These are phyloP conservation scores for Pyrenophora teres DNA, from an alignment of 2,329 filamentous ascomycete genomes.

Conservation along the genomic window DNA sequence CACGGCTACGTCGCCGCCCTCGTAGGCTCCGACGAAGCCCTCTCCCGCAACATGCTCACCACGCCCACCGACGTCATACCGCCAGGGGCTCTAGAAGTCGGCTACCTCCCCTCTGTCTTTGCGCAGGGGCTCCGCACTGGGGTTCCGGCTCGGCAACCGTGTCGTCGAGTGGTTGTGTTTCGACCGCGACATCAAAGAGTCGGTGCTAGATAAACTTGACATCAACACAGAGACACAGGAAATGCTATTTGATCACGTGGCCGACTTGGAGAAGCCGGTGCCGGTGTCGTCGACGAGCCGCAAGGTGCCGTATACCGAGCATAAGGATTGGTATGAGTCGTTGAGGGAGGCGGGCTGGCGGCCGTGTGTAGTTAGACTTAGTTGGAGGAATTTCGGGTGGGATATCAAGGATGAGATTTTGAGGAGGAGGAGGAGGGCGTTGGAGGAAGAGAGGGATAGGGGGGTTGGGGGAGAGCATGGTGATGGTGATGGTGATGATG, in stretches of 20 bases:
- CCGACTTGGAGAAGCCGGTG: slow-evolving; percentile 5
- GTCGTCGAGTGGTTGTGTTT: slow-evolving; percentile 34
- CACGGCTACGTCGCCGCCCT: slow-evolving; percentile 20
- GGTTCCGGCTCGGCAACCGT: slow-evolving; percentile 16
- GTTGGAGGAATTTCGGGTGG: slow-evolving; percentile 15
- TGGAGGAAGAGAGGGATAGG: not conserved
- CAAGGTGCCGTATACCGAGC: slow-evolving; percentile 19
- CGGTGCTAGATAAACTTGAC: slow-evolving; percentile 7
- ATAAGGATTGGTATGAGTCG: slow-evolving; percentile 23
- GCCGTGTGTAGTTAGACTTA: slow-evolving; percentile 35
- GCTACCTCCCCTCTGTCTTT: slow-evolving; percentile 24
- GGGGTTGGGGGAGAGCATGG: not conserved
- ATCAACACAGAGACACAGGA: not conserved
- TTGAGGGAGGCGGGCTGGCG: slow-evolving; percentile 29
- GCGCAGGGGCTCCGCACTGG: slow-evolving; percentile 27
- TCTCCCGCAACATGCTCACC: not conserved
- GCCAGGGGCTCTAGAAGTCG: slow-evolving; percentile 21
- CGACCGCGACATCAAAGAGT: slow-evolving; percentile 2
- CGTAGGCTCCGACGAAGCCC: slow-evolving; percentile 13
- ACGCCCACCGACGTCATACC: slow-evolving; percentile 25
- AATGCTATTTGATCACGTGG: slow-evolving; percentile 31
- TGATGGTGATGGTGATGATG: not conserved
- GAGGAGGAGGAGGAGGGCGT: not conserved
- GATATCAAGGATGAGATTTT: slow-evolving; percentile 4
- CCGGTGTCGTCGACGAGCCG: slow-evolving; percentile 2